phyloP scores from a whole-genome alignment of 2,329 filamentous ascomycete genomes.

The Paecilomyces sp. region DNA sequence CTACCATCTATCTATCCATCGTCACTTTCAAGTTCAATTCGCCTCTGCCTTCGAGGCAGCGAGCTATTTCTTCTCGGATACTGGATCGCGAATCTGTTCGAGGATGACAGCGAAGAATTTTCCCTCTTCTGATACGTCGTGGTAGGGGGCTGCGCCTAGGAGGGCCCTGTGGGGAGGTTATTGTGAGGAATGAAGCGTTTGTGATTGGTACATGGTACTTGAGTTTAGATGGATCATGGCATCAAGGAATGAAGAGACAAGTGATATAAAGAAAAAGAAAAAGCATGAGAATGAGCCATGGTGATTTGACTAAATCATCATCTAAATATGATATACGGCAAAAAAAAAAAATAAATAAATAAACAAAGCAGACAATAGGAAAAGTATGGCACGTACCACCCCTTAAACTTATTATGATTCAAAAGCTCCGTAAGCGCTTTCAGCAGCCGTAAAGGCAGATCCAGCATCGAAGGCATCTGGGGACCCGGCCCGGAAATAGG shows the following conservation, averaged over 20 bases:
- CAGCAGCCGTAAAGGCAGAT: constrained; percentile 26
- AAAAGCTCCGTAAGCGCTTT: constrained; percentile 33
- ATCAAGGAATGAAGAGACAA: too few species aligned
- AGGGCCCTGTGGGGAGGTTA: constrained; percentile 19
- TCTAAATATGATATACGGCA: too few species aligned
- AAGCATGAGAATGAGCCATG: too few species aligned
- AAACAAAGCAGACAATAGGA: too few species aligned
- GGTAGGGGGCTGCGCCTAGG: constrained; percentile 25
- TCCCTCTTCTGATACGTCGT: constrained; percentile 28
- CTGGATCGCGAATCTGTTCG: constrained; percentile 18
- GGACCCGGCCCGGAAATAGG: constrained; percentile 27
- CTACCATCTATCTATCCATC: too few species aligned
- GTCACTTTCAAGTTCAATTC: too few species aligned
- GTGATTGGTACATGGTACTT: not conserved
- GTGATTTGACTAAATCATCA: too few species aligned
- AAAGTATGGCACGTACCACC: constrained; percentile 18
- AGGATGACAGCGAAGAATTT: constrained; percentile 31
- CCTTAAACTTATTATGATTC: constrained; percentile 30
- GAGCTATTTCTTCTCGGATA: too few species aligned
- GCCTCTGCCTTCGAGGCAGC: too few species aligned
- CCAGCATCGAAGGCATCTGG: constrained; percentile 25
- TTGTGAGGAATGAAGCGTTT: not conserved
- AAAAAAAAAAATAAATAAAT: not conserved
- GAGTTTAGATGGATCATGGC: too few species aligned
- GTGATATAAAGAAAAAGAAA: too few species aligned